Percentiles rank a stretch among this genome's conserved stretches.
phyloP scores from a whole-genome alignment of 805 yeast species.

The Metschnikowia sp. region DNA sequence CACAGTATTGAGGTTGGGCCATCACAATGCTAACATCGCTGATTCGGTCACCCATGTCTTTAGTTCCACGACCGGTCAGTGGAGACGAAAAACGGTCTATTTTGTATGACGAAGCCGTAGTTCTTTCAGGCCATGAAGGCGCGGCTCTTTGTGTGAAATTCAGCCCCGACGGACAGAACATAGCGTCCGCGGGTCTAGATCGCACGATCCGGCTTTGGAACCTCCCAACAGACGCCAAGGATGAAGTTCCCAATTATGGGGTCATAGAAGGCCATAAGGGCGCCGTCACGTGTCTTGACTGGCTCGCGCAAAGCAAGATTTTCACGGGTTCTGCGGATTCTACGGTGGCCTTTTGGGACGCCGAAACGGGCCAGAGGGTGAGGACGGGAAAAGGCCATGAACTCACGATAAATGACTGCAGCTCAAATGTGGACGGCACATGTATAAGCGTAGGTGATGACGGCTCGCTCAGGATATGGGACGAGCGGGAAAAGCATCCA shows the following conservation, averaged over 20 bases:
- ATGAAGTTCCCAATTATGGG: conserved; percentile 40
- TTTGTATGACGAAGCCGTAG: conserved; percentile 29
- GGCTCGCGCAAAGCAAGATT: conserved; percentile 44
- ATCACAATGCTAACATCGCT: background rate
- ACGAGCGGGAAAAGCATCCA: conserved; percentile 49
- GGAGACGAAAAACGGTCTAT: background rate
- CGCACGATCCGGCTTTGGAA: conserved; percentile 47
- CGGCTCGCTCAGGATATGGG: conserved; percentile 63
- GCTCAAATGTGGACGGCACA: conserved; percentile 23
- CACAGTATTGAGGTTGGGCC: background rate
- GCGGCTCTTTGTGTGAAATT: conserved; percentile 53
- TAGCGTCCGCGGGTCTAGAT: conserved; percentile 67
- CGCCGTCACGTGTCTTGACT: conserved; percentile 58
- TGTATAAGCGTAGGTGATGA: conserved; percentile 63
- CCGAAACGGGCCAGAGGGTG: conserved; percentile 49
- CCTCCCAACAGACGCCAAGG: conserved; percentile 27
- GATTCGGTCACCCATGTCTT: conserved; percentile 5
- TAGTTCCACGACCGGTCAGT: background rate
- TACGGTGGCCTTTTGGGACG: conserved; percentile 62
- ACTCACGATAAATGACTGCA: conserved; percentile 55
- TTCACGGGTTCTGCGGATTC: conserved; percentile 60
- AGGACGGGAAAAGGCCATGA: conserved; percentile 54
- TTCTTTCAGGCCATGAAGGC: conserved; percentile 51
- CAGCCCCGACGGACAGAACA: conserved; percentile 45
- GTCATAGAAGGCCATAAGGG: conserved; percentile 54